These are phyloP conservation scores for Primulina tabacum DNA, from an alignment of 257 asterid species.

Conservation along the genomic window DNA sequence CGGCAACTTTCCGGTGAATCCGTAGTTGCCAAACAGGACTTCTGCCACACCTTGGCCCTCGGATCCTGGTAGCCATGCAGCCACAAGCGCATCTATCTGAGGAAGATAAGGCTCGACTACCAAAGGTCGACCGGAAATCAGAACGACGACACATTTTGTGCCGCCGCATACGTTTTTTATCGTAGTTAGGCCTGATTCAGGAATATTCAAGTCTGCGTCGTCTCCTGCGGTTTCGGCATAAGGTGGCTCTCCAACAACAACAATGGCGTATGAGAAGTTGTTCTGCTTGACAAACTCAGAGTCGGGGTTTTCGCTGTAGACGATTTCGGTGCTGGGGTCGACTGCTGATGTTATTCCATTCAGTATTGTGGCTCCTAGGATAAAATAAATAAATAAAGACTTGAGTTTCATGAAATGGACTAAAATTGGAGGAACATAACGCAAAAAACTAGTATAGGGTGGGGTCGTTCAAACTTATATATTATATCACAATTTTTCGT, in stretches of 20 bases:
- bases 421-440: background rate
- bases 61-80: constrained; percentile 58
- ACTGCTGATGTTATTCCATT: constrained; percentile 31
- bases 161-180: constrained; percentile 36
- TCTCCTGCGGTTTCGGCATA: constrained; percentile 49
- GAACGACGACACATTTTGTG: constrained; percentile 45
- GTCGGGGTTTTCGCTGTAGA: constrained; percentile 32
- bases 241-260: constrained; percentile 55
- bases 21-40: constrained; percentile 28
- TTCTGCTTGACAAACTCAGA: constrained; percentile 20
- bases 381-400: background rate
- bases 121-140: constrained; percentile 51
- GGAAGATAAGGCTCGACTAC: constrained; percentile 43
- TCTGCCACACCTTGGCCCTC: constrained; percentile 56
- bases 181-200: constrained; percentile 33
- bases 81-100: constrained; percentile 44
- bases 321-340: constrained; percentile 40
- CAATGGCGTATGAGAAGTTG: constrained; percentile 40
- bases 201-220: constrained; percentile 36
- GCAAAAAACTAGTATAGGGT: too few relatives aligned
- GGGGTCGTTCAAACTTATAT: too few relatives aligned
- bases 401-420: background rate
- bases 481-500: too few relatives aligned
- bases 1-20: constrained; percentile 27
- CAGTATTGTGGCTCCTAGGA: constrained; percentile 50